Evolutionary conservation across 306 rosid genomes (phyloP), one percentile per base, ranked within the genome.

Genomic region (Hippophae tibetana): DNA sequence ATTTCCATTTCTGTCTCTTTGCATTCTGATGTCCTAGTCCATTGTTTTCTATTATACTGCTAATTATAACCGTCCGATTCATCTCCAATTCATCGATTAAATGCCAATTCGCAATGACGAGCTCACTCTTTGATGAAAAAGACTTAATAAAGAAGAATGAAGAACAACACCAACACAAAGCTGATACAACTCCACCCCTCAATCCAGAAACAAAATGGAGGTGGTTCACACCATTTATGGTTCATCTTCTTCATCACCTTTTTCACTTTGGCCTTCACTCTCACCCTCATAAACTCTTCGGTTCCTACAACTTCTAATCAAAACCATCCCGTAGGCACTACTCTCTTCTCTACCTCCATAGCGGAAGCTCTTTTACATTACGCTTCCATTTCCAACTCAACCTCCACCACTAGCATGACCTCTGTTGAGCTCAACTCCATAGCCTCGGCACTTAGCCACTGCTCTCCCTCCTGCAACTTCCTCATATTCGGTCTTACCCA

Each of bases 401-500:
- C 76, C 38, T 31, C 38, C 64, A 10, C 72, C 5, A 63, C 68
- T 59, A 42, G 74, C 74, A 76, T 82, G 83, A 49, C 89, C 60
- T 8, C 84, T 43, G 66, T 75, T 7, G 96, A 88, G 62, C 58
- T 81, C 63, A 14, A 42, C 66, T 13, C 96, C 80, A 60, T 88
- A 11, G 69, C 83, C 25, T 42, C 69, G 11, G 31, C 67, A 10
- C 42, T 80, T 11, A 79, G 81, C 52, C 63, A 58, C 56, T 74
- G 40, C 11, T 68, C 75, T 1, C 82, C 81, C 18, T 13, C 46
- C 23, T 79, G 89, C 6, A 92, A 87, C 70, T 46, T 92, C 77
- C 87, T 92, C 71, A 42, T 84, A 67, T 92, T 92, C 63, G 98
- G 98, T 1, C 89, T 92, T 50, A 85, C 87, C 23, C 96, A 83